These are phyloP conservation scores for Coelastrella sp. DNA, from an alignment of 139 green algal species.

Conservation along the genomic window DNA sequence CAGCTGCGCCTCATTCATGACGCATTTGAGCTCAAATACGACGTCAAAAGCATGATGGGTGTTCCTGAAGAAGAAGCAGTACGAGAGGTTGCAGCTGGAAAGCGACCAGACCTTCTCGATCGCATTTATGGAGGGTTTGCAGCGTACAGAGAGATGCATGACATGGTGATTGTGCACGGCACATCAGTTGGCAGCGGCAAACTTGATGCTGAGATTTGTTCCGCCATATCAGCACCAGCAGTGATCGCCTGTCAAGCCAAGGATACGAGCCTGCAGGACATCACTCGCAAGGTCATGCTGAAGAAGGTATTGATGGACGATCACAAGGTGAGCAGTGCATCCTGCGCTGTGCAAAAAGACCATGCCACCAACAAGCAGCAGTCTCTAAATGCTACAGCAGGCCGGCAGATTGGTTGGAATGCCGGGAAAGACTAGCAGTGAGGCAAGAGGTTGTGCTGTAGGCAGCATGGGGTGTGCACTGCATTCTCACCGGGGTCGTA, in stretches of 20 bases:
- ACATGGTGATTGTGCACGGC: slow-evolving; percentile 74
- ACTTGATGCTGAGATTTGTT: slow-evolving; percentile 61
- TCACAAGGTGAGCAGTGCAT: neutral
- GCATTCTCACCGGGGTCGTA: too few species aligned
- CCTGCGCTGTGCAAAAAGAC: neutral
- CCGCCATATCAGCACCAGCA: slow-evolving; percentile 65
- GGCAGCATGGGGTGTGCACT: too few species aligned
- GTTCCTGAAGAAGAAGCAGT: slow-evolving; percentile 42
- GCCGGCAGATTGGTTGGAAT: too few species aligned
- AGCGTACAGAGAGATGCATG: slow-evolving; percentile 62
- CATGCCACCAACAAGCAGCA: neutral
- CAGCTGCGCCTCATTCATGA: slow-evolving; percentile 46
- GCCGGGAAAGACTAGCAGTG: too few species aligned
- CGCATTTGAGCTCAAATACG: slow-evolving; percentile 48
- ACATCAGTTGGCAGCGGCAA: slow-evolving; percentile 38
- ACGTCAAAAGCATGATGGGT: slow-evolving; percentile 50
- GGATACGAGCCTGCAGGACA: slow-evolving; percentile 37
- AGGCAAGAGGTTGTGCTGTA: too few species aligned
- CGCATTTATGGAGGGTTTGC: slow-evolving; percentile 52
- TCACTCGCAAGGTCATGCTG: slow-evolving; percentile 43
- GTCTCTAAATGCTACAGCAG: too few species aligned
- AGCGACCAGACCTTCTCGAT: slow-evolving; percentile 58
- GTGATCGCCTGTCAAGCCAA: slow-evolving; percentile 61
- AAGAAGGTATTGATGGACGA: slow-evolving; percentile 42
- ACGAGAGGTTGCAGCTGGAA: slow-evolving; percentile 44